Conservation (phyloP, 2,329 filamentous ascomycete species). For the Xylariaceae sp. region DNA sequence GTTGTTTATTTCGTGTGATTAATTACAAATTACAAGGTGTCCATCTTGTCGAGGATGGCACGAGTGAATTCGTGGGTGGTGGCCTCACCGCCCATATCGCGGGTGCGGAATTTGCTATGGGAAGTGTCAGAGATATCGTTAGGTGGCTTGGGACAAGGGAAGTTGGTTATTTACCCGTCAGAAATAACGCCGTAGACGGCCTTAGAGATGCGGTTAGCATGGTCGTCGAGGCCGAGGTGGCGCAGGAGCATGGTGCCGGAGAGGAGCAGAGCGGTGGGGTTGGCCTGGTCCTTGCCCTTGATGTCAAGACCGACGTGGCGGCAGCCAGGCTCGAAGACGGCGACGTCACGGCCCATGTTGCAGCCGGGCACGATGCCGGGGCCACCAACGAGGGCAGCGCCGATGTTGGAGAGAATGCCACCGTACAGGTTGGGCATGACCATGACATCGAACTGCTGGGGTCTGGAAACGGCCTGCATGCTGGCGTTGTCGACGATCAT, state of each 20-base stretch:
- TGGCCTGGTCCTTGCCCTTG: constrained; percentile 99
- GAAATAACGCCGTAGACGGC: constrained; percentile 74
- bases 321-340: constrained; percentile 98
- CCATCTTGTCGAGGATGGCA: constrained; percentile 94
- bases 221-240: constrained; percentile 94
- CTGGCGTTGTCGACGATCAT: constrained; percentile 99
- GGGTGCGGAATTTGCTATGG: constrained; percentile 75
- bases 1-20: neutral
- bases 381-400: constrained; percentile 92
- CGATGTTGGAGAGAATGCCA: constrained; percentile 98
- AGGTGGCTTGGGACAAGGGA: neutral
- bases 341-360: constrained; percentile 99
- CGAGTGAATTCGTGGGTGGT: constrained; percentile 94
- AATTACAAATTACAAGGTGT: constrained; percentile 54
- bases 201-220: constrained; percentile 97
- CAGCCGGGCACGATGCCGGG: constrained; percentile 96
- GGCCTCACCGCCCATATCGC: constrained; percentile 89
- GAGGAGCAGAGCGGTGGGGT: constrained; percentile 92
- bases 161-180: constrained; percentile 69
- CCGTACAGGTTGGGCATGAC: constrained; percentile 99
- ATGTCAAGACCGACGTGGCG: constrained; percentile 99
- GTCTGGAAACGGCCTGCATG: constrained; percentile 95
- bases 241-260: constrained; percentile 96
- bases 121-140: constrained; percentile 36
- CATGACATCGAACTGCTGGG: constrained; percentile 99